A percentile compares a stretch with the other conserved stretches of the same genome.
phyloP scores from a whole-genome alignment of 768 basidiomycete species.

The Tricholoma bakamatsutake region DNA sequence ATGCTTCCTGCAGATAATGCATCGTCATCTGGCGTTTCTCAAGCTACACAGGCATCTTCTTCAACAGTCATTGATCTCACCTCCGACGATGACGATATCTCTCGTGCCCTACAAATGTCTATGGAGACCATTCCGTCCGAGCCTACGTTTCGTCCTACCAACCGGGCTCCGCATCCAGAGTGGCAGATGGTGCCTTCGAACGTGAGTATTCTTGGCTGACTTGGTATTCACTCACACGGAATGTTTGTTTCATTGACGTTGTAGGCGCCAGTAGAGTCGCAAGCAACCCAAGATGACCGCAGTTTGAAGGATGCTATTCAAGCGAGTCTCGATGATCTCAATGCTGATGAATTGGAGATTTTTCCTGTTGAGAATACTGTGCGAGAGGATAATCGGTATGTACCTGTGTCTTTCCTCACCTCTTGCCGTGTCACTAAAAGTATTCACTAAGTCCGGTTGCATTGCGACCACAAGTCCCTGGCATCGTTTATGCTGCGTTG shows the following conservation, averaged over 20 bases:
- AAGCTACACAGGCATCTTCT: slow-evolving; percentile 13
- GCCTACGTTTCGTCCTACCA: slow-evolving; percentile 50
- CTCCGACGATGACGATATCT: slow-evolving; percentile 46
- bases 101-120: slow-evolving; percentile 48
- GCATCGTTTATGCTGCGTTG: slow-evolving; percentile 54
- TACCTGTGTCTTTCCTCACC: background rate
- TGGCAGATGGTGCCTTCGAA: slow-evolving; percentile 71
- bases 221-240: background rate
- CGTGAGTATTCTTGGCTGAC: slow-evolving; percentile 30
- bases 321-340: slow-evolving; percentile 57
- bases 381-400: slow-evolving; percentile 55
- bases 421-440: background rate
- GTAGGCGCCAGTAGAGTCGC: slow-evolving; percentile 28
- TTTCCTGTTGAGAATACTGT: slow-evolving; percentile 46
- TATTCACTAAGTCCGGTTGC: slow-evolving; percentile 54
- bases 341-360: slow-evolving; percentile 44
- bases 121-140: slow-evolving; percentile 33
- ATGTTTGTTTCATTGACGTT: slow-evolving; percentile 5
- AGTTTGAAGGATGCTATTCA: slow-evolving; percentile 65
- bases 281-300: slow-evolving; percentile 49
- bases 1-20: slow-evolving; percentile 11
- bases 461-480: slow-evolving; percentile 49
- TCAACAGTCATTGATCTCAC: slow-evolving; percentile 56
- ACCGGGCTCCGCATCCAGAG: slow-evolving; percentile 55
- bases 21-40: slow-evolving; percentile 6